Base-by-base conservation (phyloP, 2,329 filamentous ascomycete species). In the Verticillium nonalfalfae region DNA sequence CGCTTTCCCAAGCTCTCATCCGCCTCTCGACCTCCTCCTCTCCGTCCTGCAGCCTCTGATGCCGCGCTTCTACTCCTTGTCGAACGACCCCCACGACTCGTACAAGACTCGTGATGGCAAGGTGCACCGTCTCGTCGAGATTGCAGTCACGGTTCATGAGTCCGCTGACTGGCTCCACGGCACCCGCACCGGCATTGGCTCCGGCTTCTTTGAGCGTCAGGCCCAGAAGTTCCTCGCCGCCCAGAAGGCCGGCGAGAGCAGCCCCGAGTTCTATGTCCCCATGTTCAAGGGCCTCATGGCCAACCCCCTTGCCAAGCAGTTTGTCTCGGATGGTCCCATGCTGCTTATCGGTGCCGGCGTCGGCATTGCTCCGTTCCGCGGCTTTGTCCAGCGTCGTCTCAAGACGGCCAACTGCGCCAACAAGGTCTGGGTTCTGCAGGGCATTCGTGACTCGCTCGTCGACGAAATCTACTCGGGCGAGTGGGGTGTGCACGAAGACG, bases 231-330 rank as follows among this genome's bases (percentile, higher is more conserved):
- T 90, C 71, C 83, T 94, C 68, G 82, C 84, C 14, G 87, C 90
- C 1, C 86, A 91, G 71, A 76, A 81, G 38, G 76, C 81, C 2
- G 89, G 89, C 56, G 79, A 83, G 60, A 74, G 75, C 64, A 73
- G 77, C 57, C 81, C 76, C 2, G 85, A 92, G 66, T 72, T 98
- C 15, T 87, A 91, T 68, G 81, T 98, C 5, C 95, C 95, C 68
- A 97, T 99, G 91, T 99, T 99, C 85, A 93, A 96, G 71, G 95
- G 95, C 0, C 81, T 99, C 54, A 99, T 99, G 95, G 89, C 93
- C 64, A 99, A 99, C 74, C 95, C 95, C 0, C 84, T 99, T 1
- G 95, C 93, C 11, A 90, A 89, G 71, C 88, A 97, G 71, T 99
- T 98, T 72, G 89, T 92, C 59, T 88, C 90, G 2, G 94, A 99